Evolutionary conservation across 208 protist genomes (phyloP).

Genomic region (Leishmania martiniquensis): DNA sequence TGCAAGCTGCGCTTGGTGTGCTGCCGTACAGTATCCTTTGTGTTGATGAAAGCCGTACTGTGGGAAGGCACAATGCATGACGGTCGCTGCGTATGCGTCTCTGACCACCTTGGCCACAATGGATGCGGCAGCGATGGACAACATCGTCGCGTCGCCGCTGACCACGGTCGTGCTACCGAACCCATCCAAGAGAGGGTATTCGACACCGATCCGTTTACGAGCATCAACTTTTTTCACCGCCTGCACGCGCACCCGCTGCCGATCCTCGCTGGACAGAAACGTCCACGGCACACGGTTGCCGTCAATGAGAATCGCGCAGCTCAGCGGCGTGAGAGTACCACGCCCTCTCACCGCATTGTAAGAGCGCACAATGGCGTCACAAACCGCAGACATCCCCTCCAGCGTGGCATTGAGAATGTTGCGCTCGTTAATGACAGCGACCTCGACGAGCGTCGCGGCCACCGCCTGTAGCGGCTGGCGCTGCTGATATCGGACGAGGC

Average conservation of each 20-base stretch:
- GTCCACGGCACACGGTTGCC: conserved; percentile 53
- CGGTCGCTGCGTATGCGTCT: conserved; percentile 34
- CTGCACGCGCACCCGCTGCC: neutral
- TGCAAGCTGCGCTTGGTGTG: conserved; percentile 30
- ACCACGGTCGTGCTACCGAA: conserved; percentile 36
- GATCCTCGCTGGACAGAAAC: conserved; percentile 29
- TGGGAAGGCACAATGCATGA: conserved; percentile 41
- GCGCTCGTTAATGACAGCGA: conserved; percentile 36
- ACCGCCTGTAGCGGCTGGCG: conserved; percentile 28
- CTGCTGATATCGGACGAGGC: conserved; percentile 7
- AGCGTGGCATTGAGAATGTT: conserved; percentile 69
- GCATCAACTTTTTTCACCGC: conserved; percentile 19
- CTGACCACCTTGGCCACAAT: conserved; percentile 53
- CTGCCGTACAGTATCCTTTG: conserved; percentile 56
- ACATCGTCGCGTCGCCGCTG: conserved; percentile 39
- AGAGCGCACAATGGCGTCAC: conserved; percentile 21
- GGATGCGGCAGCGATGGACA: conserved; percentile 46
- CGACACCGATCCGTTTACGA: conserved; percentile 21
- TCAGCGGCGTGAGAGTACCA: conserved; percentile 21
- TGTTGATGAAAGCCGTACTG: conserved; percentile 50
- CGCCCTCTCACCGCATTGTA: conserved; percentile 12
- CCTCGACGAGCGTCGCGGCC: conserved; percentile 27
- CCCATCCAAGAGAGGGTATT: conserved; percentile 23
- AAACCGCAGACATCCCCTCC: conserved; percentile 53
- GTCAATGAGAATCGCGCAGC: conserved; percentile 52